Evolutionary conservation across 495 filamentous ascomycete genomes (phyloP).

Genomic region (Xylaria venustula): DNA sequence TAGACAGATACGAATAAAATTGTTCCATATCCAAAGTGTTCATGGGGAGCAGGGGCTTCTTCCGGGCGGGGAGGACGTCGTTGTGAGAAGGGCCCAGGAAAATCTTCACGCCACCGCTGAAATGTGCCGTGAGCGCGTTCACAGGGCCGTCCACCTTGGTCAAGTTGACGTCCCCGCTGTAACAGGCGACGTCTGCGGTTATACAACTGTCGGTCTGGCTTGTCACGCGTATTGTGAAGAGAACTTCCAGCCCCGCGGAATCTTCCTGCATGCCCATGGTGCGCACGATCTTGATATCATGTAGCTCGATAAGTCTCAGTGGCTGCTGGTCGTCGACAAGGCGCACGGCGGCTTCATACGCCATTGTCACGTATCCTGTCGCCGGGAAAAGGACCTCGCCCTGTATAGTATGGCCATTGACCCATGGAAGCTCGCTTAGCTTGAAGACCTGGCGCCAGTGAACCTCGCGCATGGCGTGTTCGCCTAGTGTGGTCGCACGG

Average conservation of each 20-base stretch:
- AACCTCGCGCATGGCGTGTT: neutral
- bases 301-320: neutral
- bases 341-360: neutral
- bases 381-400: neutral
- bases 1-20: neutral
- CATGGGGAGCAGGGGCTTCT: neutral
- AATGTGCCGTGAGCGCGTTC: neutral
- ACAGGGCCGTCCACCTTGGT: neutral
- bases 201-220: neutral
- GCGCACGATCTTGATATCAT: neutral
- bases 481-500: conserved; percentile 12
- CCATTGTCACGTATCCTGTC: neutral
- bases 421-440: neutral
- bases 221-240: neutral
- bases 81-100: neutral
- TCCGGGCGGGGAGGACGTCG: neutral
- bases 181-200: neutral
- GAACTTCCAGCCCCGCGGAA: neutral
- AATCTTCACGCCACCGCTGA: neutral
- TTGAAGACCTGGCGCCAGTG: neutral
- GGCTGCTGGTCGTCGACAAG: neutral
- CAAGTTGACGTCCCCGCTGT: neutral
- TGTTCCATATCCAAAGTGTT: neutral
- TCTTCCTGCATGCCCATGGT: neutral
- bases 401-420: neutral